phyloP scores from a whole-genome alignment of 2,329 filamentous ascomycete species.

The Ceratocystis albifundus region DNA sequence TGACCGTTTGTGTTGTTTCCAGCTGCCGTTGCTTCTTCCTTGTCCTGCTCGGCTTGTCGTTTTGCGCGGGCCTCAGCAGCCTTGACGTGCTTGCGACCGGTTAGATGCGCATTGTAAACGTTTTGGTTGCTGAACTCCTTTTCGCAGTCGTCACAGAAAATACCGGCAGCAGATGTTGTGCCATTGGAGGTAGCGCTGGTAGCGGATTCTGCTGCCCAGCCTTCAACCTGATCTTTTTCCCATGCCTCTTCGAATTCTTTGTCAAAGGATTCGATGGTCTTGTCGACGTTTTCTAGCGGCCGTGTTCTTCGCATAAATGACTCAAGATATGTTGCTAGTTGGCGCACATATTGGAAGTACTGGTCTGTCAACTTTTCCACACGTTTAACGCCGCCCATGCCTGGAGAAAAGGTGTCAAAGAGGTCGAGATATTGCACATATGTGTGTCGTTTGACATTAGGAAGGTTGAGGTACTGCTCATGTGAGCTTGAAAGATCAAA shows the following conservation, averaged over 20 bases:
- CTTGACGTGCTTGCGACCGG: slow-evolving; percentile 84
- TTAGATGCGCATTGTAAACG: slow-evolving; percentile 80
- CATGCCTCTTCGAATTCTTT: slow-evolving; percentile 75
- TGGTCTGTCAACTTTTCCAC: slow-evolving; percentile 80
- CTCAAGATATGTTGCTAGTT: slow-evolving; percentile 73
- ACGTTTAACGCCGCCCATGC: slow-evolving; percentile 61
- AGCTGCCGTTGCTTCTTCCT: slow-evolving; percentile 26
- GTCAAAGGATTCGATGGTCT: slow-evolving; percentile 63
- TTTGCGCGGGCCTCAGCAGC: slow-evolving; percentile 56
- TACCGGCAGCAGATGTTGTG: slow-evolving; percentile 41
- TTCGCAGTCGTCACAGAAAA: slow-evolving; percentile 85
- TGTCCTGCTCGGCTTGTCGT: slow-evolving; percentile 32
- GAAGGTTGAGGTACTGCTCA: slow-evolving; percentile 82
- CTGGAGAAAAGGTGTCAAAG: slow-evolving; percentile 76
- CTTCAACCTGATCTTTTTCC: slow-evolving; percentile 65
- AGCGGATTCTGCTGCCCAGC: slow-evolving; percentile 55
- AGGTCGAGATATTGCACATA: slow-evolving; percentile 89
- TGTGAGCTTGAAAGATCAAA: slow-evolving; percentile 78
- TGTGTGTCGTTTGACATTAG: slow-evolving; percentile 68
- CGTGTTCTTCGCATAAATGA: slow-evolving; percentile 73
- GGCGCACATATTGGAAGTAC: slow-evolving; percentile 81
- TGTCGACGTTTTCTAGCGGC: slow-evolving; percentile 76
- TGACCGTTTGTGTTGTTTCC: slow-evolving; percentile 28
- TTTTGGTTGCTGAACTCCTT: slow-evolving; percentile 95
- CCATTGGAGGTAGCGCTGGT: slow-evolving; percentile 30